Evolutionary conservation across 2,329 filamentous ascomycete genomes (phyloP), one percentile per base, ranked within the genome.

Genomic region (Ceratocystis cubensis): DNA sequence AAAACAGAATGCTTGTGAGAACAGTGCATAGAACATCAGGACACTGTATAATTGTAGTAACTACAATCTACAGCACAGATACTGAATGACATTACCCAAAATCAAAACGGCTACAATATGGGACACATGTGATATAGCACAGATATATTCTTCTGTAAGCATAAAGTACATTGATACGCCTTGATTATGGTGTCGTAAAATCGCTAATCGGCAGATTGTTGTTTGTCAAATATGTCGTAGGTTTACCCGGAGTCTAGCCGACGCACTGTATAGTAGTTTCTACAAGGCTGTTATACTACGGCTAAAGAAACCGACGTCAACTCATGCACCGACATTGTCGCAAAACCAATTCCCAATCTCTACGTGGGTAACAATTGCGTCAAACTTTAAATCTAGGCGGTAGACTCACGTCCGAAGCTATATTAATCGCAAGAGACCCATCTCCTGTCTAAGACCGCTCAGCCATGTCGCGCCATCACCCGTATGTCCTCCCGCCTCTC

Each of bases 381-480:
- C 30, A 20, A 28, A 5, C 25, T 30, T n/a, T 8, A 6, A 28
- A n/a, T 3, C 17, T 13, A 8, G 5, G 30, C 13, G 28, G 7
- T 10, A n/a, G n/a, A n/a, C 56, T 59, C 13, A 28, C n/a, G 22
- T 28, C 20, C 5, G n/a, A 30, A 63, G 28, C 10, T 41, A 41
- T 5, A 41, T 20, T 6, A 25, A 28, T 46, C 15, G 22, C 61
- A 48, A 17, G 15, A 63, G 41, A 22, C 20, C 20, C 17, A 57
- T 20, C 17, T 20, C 10, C 17, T 53, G 63, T 61, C 15, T 25
- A 13, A 45, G 17, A 20, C 46, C 17, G 30, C 10, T 63, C 69
- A 74, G 81, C 45, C 74, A 95, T 95, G 91, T 96, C 91, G 74
- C 90, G 91, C 79, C 91, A 96, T 83, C 91, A 96, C 77, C 92